A percentile compares a stretch with the other conserved stretches of the same genome.
phyloP scores from a whole-genome alignment of 2,329 filamentous ascomycete species.

The Paecilomyces fulvus region DNA sequence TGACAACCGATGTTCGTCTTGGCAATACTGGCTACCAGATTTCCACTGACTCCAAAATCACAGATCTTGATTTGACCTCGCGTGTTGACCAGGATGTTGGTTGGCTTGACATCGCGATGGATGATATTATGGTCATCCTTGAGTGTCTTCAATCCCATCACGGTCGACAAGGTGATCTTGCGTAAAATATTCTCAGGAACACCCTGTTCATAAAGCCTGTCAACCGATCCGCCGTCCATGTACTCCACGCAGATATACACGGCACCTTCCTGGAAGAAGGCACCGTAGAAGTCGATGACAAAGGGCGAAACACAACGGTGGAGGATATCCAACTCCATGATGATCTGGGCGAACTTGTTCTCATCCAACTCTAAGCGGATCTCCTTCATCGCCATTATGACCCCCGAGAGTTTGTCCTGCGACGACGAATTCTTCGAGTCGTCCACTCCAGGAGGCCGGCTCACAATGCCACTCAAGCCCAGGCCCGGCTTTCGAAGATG shows the following conservation, averaged over 20 bases:
- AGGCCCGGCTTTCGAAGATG: constrained; percentile 52
- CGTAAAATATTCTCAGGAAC: constrained; percentile 80
- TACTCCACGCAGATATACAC: constrained; percentile 99
- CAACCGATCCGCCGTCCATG: constrained; percentile 97
- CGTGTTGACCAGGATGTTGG: constrained; percentile 92
- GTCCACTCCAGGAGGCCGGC: constrained; percentile 21
- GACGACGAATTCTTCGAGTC: constrained; percentile 8
- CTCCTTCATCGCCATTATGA: constrained; percentile 99
- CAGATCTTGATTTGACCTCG: constrained; percentile 93
- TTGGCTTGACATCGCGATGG: constrained; percentile 95
- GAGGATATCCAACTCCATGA: constrained; percentile 94
- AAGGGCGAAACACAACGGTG: constrained; percentile 92
- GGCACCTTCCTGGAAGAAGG: constrained; percentile 97
- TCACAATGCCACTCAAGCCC: constrained; percentile 53
- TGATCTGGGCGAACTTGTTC: constrained; percentile 90
- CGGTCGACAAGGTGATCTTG: constrained; percentile 83
- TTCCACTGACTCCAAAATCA: constrained; percentile 95
- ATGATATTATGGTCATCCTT: constrained; percentile 99
- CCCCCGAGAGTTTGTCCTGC: constrained; percentile 43
- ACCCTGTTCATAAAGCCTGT: constrained; percentile 87
- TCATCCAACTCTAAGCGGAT: constrained; percentile 93
- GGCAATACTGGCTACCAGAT: constrained; percentile 92
- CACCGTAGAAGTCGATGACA: constrained; percentile 98
- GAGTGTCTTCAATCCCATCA: constrained; percentile 82
- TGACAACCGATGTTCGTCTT: constrained; percentile 99